Base-by-base conservation (phyloP, 305 asterid species). In the Lippia alba region DNA sequence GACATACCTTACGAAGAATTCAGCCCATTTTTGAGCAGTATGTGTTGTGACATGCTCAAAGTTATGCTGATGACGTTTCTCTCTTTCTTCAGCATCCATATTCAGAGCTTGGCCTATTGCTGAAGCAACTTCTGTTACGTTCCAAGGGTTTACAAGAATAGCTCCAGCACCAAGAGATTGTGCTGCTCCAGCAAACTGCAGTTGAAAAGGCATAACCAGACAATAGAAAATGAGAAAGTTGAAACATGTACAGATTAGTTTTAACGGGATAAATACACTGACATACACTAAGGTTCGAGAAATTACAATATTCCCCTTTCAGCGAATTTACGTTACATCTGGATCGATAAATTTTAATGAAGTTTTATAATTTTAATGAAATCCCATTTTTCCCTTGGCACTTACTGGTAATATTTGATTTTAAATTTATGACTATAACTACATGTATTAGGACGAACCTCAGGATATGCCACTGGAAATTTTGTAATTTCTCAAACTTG, bases 1-100 rank as follows among this genome's bases (percentile, higher is more conserved):
- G 55, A 81, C 88, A 74, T 66, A 92, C 99, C 99, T 90, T 70
- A 94, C 92, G 55, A 94, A 94, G 81, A 88, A 82, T 80, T 94
- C 98, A 51, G 98, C 99, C 99, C 99, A 94, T 70, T 92, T 92
- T 86, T 90, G 99, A 76, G 99, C 97, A 79, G 99, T 94, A 85
- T 90, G 99, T 71, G 86, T 88, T 34, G 97, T 92, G 83, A 94
- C 98, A 60, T 92, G 99, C 58, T 82, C 76, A 74, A 86, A 94
- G 79, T 94, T 94, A 79, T 86, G 96, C 66, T 77, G 81, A 74
- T 94, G 98, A 19, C 97, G 98, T 74, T 94, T 89, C 80, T 94
- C 97, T 83, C 99, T 81, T 82, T 92, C 96, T 66, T 88, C 99
- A 56, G 87, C 79, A 4, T 81, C 51, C 99, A 94, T 94, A 70